Base-by-base conservation (phyloP, 2,329 filamentous ascomycete genomes). In the Penicillium sp. region DNA sequence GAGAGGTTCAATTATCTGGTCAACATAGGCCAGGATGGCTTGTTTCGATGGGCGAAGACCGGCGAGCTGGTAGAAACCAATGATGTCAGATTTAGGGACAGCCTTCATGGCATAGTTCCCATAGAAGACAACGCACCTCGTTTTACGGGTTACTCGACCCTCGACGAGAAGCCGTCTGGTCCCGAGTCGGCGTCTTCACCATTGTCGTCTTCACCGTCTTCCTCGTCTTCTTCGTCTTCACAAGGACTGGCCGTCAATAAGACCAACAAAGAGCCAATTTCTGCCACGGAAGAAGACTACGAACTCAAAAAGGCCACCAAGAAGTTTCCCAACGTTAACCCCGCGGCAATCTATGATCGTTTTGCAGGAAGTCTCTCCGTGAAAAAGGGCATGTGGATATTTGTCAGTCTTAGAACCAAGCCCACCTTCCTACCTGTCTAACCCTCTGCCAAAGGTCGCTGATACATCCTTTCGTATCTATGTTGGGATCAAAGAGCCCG, bases 331-430 rank as follows among this genome's bases (percentile, higher is more conserved):
- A 84, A 90, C 64, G 77, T 91, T 2, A 88, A 83, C 5, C 83
- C 87, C 1, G 83, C 86, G 0, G 86, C 87, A 0, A 80, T 95
- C 3, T 82, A 93, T 68, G 90, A 94, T 70, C 87, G 88, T 58
- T 78, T 95, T 6, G 79, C 94, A 15, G 84, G 89, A 8, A 70
- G 64, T 54, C 87, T 89, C 58, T 86, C 88, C 0, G 88, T 91
- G 36, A 88, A 86, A 70, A 90, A 90, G 57, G 92, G 93, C 65
- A 94, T 89, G 4, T 96, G 92, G 92, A 95, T 96, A 59, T 96
- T 95, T 64, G 91, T 80, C 58, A 61, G 75, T 63, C 29, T 12
- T 7, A 10, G 26, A 15, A 31, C 13, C 26, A 12, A 1, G 16
- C 26, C 21, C 15, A 15, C n/a, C 6, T 47, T 10, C 12, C 3